phyloP scores from a whole-genome alignment of 2,329 filamentous ascomycete species.

The Sporothrix brunneoviolacea region DNA sequence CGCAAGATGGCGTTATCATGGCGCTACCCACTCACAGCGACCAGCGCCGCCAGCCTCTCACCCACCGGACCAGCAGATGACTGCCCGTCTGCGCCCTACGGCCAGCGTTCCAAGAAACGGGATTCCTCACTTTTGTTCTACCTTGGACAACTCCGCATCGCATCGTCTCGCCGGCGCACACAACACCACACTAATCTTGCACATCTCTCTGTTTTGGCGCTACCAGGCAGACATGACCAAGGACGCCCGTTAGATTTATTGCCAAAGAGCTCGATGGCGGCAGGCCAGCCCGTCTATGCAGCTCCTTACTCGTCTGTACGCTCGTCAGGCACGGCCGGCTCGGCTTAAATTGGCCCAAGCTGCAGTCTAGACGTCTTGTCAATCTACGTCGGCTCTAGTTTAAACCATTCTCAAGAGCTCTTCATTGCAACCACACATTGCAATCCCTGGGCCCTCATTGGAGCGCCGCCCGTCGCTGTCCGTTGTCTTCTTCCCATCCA shows the following conservation, averaged over 20 bases:
- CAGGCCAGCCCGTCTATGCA: constrained; percentile 1
- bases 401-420: not conserved
- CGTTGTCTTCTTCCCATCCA: no score
- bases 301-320: not conserved
- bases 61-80: no score
- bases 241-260: not conserved
- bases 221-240: no score
- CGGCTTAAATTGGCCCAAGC: not conserved
- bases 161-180: not conserved
- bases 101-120: no score
- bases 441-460: not conserved
- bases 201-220: not conserved
- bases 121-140: not conserved
- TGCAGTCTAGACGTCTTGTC: not conserved
- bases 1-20: constrained; percentile 16
- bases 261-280: no score
- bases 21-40: constrained; percentile 6
- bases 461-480: not conserved
- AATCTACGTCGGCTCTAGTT: not conserved
- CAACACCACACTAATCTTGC: not conserved
- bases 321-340: not conserved
- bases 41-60: no score
- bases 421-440: not conserved
- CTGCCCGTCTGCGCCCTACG: not conserved
- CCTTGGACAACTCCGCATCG: not conserved